phyloP scores from a whole-genome alignment of 352 stramenopile genomes.

The Aphanomyces astaci region DNA sequence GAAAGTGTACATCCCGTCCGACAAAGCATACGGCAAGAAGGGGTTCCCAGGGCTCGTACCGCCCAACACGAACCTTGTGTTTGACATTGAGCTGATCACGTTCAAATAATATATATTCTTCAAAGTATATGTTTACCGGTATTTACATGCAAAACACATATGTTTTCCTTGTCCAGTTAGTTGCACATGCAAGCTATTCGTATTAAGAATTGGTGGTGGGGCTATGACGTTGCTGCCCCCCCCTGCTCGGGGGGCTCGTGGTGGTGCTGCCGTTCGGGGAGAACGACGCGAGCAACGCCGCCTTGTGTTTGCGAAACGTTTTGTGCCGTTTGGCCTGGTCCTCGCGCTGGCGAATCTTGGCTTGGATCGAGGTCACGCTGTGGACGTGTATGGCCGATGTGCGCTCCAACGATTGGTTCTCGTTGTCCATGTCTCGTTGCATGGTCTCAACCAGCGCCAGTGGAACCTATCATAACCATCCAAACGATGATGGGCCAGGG shows the following conservation, averaged over 20 bases:
- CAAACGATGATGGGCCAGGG: too few species aligned
- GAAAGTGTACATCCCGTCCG: conserved; percentile 79
- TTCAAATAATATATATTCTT: conserved; percentile 31
- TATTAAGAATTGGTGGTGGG: neutral
- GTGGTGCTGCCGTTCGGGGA: too few species aligned
- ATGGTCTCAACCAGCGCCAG: neutral
- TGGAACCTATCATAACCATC: too few species aligned
- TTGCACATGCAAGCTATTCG: too few species aligned
- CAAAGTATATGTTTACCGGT: neutral
- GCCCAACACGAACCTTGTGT: conserved; percentile 88
- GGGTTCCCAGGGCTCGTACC: conserved; percentile 83
- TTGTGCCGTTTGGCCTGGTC: conserved; percentile 4
- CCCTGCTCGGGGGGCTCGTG: too few species aligned
- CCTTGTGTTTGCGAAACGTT: conserved; percentile 4
- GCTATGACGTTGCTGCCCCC: neutral
- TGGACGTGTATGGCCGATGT: neutral
- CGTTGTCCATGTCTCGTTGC: neutral
- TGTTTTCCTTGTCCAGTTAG: too few species aligned
- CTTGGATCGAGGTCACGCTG: conserved; percentile 7
- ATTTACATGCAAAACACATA: too few species aligned
- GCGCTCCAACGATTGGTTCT: conserved; percentile 9
- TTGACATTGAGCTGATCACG: conserved; percentile 88
- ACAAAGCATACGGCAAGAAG: conserved; percentile 80
- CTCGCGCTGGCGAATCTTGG: conserved; percentile 11
- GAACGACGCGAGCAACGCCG: neutral